Evolutionary conservation across 1,284 basidiomycete genomes (phyloP).

Genomic region (Leccinum solheimii): DNA sequence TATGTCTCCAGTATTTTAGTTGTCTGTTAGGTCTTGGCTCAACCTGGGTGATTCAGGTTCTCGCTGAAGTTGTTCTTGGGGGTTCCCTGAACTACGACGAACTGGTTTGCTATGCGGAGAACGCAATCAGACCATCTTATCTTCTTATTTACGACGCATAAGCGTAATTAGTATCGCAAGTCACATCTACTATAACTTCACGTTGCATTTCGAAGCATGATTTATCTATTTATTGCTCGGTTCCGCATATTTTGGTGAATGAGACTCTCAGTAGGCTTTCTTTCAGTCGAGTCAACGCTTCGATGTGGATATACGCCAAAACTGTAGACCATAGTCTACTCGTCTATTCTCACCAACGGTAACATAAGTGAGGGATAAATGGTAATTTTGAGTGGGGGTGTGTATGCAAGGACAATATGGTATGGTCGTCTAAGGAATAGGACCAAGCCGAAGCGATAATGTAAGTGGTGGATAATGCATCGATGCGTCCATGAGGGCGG

Average conservation of each 20-base stretch:
- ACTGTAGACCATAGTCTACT: background rate
- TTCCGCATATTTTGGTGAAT: background rate
- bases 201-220: background rate
- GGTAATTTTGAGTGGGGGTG: conserved; percentile 32
- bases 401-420: conserved; percentile 26
- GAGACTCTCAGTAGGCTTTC: background rate
- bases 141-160: conserved; percentile 60
- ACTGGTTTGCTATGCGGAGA: conserved; percentile 62
- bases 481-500: conserved; percentile 9
- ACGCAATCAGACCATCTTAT: conserved; percentile 65
- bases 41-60: conserved; percentile 40
- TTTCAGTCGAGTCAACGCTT: background rate
- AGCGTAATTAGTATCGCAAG: background rate
- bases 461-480: conserved; percentile 18
- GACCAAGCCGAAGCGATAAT: conserved; percentile 26
- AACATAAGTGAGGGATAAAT: conserved; percentile 9
- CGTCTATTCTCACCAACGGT: background rate
- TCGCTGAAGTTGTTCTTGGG: conserved; percentile 52
- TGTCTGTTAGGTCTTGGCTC: conserved; percentile 5
- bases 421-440: conserved; percentile 36
- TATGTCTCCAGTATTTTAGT: conserved; percentile 30
- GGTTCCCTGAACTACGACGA: conserved; percentile 65
- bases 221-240: conserved; percentile 16
- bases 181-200: background rate
- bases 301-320: background rate